A percentile compares a stretch with the other conserved stretches of the same genome.
phyloP scores from a whole-genome alignment of 768 basidiomycete species.

The Panellus pusillus region DNA sequence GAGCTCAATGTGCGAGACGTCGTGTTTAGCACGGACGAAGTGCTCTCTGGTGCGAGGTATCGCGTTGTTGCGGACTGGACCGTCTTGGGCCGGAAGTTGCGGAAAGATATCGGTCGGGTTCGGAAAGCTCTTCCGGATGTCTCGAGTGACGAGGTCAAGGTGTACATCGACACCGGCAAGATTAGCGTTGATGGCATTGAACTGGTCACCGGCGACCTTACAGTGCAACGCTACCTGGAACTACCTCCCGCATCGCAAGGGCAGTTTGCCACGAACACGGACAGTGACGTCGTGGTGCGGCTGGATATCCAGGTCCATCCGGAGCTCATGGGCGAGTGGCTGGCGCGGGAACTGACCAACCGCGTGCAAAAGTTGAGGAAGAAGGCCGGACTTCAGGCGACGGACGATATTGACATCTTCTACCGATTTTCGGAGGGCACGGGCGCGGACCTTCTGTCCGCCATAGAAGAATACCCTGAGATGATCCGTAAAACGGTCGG shows the following conservation, averaged over 20 bases:
- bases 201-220: constrained; percentile 86
- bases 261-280: constrained; percentile 81
- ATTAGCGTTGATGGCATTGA: constrained; percentile 88
- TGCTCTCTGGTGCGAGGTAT: constrained; percentile 83
- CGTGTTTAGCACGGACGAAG: constrained; percentile 87
- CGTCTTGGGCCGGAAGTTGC: constrained; percentile 89
- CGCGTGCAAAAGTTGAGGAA: constrained; percentile 95
- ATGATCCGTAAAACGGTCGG: constrained; percentile 75
- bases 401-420: constrained; percentile 89
- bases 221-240: constrained; percentile 90
- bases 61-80: constrained; percentile 92
- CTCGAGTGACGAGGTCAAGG: constrained; percentile 79
- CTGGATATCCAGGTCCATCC: constrained; percentile 87
- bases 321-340: constrained; percentile 84
- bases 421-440: constrained; percentile 74
- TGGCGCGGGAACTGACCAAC: constrained; percentile 87
- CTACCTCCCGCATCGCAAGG: constrained; percentile 58
- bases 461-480: constrained; percentile 66
- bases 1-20: constrained; percentile 95
- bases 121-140: constrained; percentile 83
- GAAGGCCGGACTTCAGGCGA: constrained; percentile 92
- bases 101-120: constrained; percentile 88
- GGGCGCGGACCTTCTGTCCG: constrained; percentile 62
- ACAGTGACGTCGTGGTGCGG: constrained; percentile 92
- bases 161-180: constrained; percentile 70